These are phyloP conservation scores for Luffa acutangula DNA, from an alignment of 306 rosid species.

Conservation along the genomic window DNA sequence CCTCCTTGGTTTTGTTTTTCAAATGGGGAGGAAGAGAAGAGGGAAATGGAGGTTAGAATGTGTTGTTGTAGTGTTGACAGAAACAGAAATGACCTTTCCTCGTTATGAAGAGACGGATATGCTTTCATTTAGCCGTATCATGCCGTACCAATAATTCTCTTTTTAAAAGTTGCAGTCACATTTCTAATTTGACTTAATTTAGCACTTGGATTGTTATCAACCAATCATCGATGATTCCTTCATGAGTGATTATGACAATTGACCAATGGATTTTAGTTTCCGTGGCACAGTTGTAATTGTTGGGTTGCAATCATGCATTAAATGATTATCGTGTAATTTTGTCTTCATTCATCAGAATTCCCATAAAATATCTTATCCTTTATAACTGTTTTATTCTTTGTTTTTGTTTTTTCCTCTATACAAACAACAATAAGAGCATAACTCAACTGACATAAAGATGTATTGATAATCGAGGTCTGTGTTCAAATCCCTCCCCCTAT, in stretches of 20 bases:
- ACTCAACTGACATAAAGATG: no score
- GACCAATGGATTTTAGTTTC: neutral
- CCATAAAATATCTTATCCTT: neutral
- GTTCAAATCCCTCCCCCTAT: no score
- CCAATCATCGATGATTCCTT: neutral
- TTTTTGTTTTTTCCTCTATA: no score
- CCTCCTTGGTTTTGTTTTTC: neutral
- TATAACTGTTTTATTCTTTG: neutral
- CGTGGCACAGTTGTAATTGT: neutral
- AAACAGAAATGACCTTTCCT: neutral
- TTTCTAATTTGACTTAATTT: neutral
- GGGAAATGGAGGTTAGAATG: neutral
- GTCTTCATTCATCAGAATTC: neutral
- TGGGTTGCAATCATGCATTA: neutral
- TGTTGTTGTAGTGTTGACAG: neutral
- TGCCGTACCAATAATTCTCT: neutral
- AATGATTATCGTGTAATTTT: neutral
- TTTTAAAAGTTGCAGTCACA: neutral
- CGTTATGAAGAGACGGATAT: neutral
- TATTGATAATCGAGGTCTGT: no score
- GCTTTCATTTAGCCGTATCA: neutral
- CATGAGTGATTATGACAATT: neutral
- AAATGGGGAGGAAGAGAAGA: neutral
- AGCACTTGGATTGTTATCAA: neutral
- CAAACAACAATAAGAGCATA: no score